Percentiles rank a stretch among this genome's conserved stretches.
These are phyloP conservation scores for Logfia minima DNA, from an alignment of 129 eudicot species.

Conservation along the genomic window DNA sequence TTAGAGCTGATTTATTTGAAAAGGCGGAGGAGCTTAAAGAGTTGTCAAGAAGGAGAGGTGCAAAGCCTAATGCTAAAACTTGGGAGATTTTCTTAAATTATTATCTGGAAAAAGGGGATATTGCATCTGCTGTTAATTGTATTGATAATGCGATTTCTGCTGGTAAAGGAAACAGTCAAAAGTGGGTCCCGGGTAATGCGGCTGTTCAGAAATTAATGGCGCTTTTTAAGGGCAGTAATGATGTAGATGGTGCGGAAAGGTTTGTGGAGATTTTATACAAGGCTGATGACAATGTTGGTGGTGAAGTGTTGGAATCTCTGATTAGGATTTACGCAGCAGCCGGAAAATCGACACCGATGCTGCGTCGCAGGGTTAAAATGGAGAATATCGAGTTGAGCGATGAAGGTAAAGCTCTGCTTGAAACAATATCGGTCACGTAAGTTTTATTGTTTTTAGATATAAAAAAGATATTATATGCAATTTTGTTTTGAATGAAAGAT, in stretches of 20 bases:
- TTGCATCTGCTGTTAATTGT: conserved; percentile 56
- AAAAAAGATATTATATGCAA: conserved; percentile 15
- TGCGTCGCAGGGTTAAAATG: conserved; percentile 82
- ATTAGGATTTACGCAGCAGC: conserved; percentile 74
- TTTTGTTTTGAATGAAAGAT: conserved; percentile 27
- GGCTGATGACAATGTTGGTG: conserved; percentile 54
- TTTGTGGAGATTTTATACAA: conserved; percentile 61
- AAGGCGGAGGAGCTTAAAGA: conserved; percentile 76
- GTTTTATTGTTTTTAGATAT: conserved; percentile 13
- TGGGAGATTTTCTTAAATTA: conserved; percentile 88
- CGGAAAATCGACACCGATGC: conserved; percentile 51
- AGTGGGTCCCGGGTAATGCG: conserved; percentile 62
- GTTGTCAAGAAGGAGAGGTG: conserved; percentile 57
- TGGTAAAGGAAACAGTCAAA: conserved; percentile 56
- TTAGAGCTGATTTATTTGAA: conserved; percentile 47
- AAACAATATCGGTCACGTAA: conserved; percentile 49
- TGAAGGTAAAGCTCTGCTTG: conserved; percentile 69
- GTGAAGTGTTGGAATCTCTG: conserved; percentile 63
- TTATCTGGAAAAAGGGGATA: conserved; percentile 60
- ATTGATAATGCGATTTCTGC: conserved; percentile 57
- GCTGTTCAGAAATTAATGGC: conserved; percentile 50
- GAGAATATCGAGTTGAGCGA: conserved; percentile 81
- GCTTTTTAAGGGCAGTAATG: conserved; percentile 62
- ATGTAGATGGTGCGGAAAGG: conserved; percentile 75
- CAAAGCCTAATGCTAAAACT: conserved; percentile 85